Evolutionary conservation across 495 filamentous ascomycete genomes (phyloP), one percentile per base, ranked within the genome.

Genomic region (Bathelium albidoporum): DNA sequence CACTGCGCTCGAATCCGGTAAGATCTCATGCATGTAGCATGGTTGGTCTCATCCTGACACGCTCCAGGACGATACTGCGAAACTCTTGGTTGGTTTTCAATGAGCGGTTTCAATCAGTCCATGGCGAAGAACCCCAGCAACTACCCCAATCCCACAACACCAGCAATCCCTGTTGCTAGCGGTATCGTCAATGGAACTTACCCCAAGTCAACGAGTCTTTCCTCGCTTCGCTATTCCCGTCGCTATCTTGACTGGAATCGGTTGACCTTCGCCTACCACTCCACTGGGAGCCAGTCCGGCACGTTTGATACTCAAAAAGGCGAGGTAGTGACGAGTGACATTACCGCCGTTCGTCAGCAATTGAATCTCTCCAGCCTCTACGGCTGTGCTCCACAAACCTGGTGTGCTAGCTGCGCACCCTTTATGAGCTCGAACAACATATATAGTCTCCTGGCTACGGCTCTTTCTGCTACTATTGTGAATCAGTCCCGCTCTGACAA

Each of bases 141-240:
- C 29, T 75, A 76, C n/a, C 72, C 76, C 39, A 77, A 79, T 58
- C 79, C 78, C n/a, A 80, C 71, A 39, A 70, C 73, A 52, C 74
- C 70, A 44, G 78, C 78, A 11, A 72, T 73, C 59, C 16, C 65
- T 69, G 43, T 69, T 7, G 34, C 59, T 28, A 68, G 62, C 26
- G 55, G 34, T 28, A 71, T 69, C 26, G 65, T 58, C 28, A 69
- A 34, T 45, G 65, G 63, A 16, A 59, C 34, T n/a, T 61, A 69
- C 24, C 60, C 70, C 2, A 64, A 49, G 2, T 69, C 66, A 1
- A 69, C 58, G 2, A 67, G 61, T 10, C 44, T 68, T 0, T 71
- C 72, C 11, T 36, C 24, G 28, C 58, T 71, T 11, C 60, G 60
- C 24, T 73, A 74, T 59, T 68, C 64, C 11, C 60, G 68, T 1